phyloP scores from a whole-genome alignment of 164 flowering plant species.

The Stephania japonica region DNA sequence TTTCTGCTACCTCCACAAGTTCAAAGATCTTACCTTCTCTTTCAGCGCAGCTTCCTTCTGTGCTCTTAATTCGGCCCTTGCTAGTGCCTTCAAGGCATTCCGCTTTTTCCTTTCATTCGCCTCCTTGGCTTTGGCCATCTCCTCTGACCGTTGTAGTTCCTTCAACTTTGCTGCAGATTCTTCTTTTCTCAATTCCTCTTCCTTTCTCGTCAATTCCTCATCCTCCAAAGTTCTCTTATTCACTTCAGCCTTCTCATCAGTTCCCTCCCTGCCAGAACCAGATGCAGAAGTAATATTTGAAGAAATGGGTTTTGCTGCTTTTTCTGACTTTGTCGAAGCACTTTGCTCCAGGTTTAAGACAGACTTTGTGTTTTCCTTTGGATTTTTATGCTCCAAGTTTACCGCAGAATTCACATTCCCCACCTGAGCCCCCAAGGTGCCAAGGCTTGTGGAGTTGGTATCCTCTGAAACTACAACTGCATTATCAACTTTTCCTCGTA shows the following conservation, averaged over 20 bases:
- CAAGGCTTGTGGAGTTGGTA: conserved; percentile 10
- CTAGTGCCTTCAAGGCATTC: conserved; percentile 66
- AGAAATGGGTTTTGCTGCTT: conserved; percentile 19
- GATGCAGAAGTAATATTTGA: conserved; percentile 20
- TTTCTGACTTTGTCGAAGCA: conserved; percentile 27
- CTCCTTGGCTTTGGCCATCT: conserved; percentile 73
- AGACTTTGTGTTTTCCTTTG: conserved; percentile 17
- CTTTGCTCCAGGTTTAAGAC: conserved; percentile 26
- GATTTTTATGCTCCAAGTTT: conserved; percentile 31
- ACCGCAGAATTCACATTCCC: conserved; percentile 19
- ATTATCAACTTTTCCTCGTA: conserved; percentile 23
- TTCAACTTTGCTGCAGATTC: conserved; percentile 59
- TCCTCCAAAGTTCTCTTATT: conserved; percentile 44
- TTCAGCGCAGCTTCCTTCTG: conserved; percentile 78
- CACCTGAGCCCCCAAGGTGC: conserved; percentile 9
- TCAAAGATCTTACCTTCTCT: conserved; percentile 52
- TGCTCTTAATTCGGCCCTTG: conserved; percentile 61
- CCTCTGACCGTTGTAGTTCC: conserved; percentile 65
- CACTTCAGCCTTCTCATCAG: conserved; percentile 30
- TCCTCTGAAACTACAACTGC: conserved; percentile 13
- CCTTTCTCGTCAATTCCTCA: conserved; percentile 50
- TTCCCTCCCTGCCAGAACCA: conserved; percentile 27
- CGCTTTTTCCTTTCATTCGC: conserved; percentile 84
- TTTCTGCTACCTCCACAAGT: neutral
- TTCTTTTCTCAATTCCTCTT: conserved; percentile 50